Conservation (phyloP, 441 rosid genomes). For the Viola pubescens region DNA sequence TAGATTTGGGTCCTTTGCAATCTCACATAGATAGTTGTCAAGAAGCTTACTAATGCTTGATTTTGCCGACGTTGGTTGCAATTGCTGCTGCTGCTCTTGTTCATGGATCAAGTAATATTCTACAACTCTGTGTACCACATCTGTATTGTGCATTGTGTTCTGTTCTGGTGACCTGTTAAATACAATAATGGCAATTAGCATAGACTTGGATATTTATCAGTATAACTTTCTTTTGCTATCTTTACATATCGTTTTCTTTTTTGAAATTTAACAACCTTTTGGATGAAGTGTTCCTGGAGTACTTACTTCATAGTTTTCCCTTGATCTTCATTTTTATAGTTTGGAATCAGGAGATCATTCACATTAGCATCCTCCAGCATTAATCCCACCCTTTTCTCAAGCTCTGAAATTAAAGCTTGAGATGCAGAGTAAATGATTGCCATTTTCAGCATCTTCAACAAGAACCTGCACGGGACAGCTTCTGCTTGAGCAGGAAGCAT, state of each 20-base stretch:
- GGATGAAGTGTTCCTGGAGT: constrained; percentile 13
- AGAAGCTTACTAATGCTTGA: constrained; percentile 53
- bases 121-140: constrained; percentile 59
- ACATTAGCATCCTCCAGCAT: constrained; percentile 54
- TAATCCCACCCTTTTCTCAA: constrained; percentile 60
- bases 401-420: constrained; percentile 64
- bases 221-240: background rate
- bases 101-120: constrained; percentile 75
- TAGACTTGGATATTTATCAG: background rate
- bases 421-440: constrained; percentile 61
- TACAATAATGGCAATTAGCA: constrained; percentile 10
- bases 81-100: constrained; percentile 53
- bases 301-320: constrained; percentile 42
- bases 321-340: constrained; percentile 48
- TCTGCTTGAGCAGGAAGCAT: constrained; percentile 51
- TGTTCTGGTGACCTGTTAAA: constrained; percentile 44
- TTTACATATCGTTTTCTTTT: constrained; percentile 2
- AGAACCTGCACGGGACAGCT: constrained; percentile 60
- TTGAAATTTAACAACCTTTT: constrained; percentile 10
- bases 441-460: constrained; percentile 56
- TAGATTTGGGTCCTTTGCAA: constrained; percentile 69
- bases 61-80: constrained; percentile 37
- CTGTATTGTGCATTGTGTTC: constrained; percentile 51
- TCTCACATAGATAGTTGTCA: constrained; percentile 64
- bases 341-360: constrained; percentile 73